phyloP scores from a whole-genome alignment of 257 asterid genomes.

The Nemophila menziesii region DNA sequence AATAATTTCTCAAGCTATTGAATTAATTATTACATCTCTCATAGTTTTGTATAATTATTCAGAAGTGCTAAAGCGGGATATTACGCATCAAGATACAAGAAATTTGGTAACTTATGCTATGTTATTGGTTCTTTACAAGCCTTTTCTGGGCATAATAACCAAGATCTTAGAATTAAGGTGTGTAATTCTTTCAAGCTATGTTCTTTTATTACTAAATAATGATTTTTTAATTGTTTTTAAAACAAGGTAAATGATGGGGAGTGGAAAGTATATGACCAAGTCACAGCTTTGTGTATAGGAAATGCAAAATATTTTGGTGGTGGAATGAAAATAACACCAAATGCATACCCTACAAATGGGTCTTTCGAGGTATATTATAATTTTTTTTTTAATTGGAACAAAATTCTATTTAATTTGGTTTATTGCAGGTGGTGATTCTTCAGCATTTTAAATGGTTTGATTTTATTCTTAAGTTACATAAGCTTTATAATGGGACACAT shows the following conservation, averaged over 20 bases:
- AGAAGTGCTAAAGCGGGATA: slow-evolving; percentile 97
- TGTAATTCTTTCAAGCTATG: background rate
- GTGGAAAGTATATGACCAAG: slow-evolving; percentile 71
- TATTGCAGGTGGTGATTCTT: slow-evolving; percentile 62
- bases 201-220: background rate
- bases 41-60: slow-evolving; percentile 15
- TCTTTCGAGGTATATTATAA: slow-evolving; percentile 51
- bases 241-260: slow-evolving; percentile 66
- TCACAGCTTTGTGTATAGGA: slow-evolving; percentile 84
- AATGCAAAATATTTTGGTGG: slow-evolving; percentile 92
- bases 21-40: background rate
- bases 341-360: slow-evolving; percentile 56
- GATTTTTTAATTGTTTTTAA: background rate
- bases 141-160: slow-evolving; percentile 59
- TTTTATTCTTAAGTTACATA: slow-evolving; percentile 62
- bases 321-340: slow-evolving; percentile 90
- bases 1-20: slow-evolving; percentile 7
- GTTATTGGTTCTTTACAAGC: slow-evolving; percentile 88
- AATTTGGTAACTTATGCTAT: slow-evolving; percentile 75
- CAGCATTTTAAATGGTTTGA: slow-evolving; percentile 84
- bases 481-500: slow-evolving; percentile 80
- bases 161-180: slow-evolving; percentile 72
- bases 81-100: slow-evolving; percentile 76
- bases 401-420: slow-evolving; percentile 9
- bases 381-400: slow-evolving; percentile 6